Conservation (phyloP, 352 stramenopile species). For the Sclerospora graminicola region DNA sequence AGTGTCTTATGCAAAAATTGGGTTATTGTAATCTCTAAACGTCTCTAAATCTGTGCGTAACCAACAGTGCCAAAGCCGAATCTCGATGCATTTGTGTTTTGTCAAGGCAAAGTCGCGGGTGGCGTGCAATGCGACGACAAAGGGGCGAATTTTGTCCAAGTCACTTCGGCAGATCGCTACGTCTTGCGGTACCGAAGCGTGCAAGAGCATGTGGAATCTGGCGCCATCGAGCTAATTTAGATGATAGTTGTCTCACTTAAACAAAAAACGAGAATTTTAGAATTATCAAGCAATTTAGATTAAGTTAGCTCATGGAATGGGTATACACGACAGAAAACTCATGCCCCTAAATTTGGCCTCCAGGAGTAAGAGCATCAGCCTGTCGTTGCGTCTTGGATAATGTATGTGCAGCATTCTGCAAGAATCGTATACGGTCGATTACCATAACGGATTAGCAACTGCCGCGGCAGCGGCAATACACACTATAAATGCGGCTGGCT, state of each 20-base stretch:
- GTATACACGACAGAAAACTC: background rate
- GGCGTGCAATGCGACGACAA: constrained; percentile 66
- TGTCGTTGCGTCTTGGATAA: background rate
- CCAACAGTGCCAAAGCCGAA: constrained; percentile 57
- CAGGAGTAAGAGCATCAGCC: background rate
- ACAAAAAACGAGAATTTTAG: constrained; percentile 1
- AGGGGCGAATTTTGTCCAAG: constrained; percentile 47
- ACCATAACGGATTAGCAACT: constrained; percentile 55
- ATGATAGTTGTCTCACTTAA: constrained; percentile 8
- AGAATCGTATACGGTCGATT: constrained; percentile 1
- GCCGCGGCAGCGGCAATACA: constrained; percentile 52
- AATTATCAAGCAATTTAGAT: constrained; percentile 20
- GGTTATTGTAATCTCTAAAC: too few relatives aligned
- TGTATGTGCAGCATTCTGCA: background rate
- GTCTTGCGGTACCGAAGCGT: constrained; percentile 64
- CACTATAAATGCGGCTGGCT: constrained; percentile 58
- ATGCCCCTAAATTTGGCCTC: background rate
- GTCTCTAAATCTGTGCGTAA: too few relatives aligned
- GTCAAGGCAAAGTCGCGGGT: constrained; percentile 43
- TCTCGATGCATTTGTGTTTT: constrained; percentile 77
- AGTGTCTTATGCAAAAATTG: background rate
- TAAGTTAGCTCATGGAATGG: constrained; percentile 17
- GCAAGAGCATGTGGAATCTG: constrained; percentile 44
- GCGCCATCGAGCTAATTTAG: constrained; percentile 42
- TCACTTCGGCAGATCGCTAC: constrained; percentile 51